Evolutionary conservation across 306 rosid genomes (phyloP).

Genomic region (Fragaria iinumae): DNA sequence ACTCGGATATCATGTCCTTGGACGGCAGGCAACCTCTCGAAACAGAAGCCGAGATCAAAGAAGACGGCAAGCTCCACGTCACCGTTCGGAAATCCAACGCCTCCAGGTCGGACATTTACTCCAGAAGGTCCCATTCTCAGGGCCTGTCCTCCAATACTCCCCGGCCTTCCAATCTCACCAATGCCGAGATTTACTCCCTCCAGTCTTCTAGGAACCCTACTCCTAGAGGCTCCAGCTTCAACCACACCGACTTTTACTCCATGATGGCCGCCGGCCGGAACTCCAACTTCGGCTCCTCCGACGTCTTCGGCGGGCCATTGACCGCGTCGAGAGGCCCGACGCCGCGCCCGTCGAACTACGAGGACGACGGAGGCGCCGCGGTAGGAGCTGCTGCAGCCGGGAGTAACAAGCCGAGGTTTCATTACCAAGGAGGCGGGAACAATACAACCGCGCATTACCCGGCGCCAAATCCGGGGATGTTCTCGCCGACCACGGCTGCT

Average conservation of each 20-base stretch:
- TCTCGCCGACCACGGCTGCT: slow-evolving; percentile 52
- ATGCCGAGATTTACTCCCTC: slow-evolving; percentile 82
- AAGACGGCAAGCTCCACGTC: slow-evolving; percentile 84
- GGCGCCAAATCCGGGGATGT: slow-evolving; percentile 79
- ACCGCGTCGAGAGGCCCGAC: slow-evolving; percentile 78
- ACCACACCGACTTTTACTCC: slow-evolving; percentile 77
- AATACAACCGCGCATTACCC: slow-evolving; percentile 53
- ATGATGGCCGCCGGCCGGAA: slow-evolving; percentile 77
- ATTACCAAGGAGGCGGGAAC: slow-evolving; percentile 31
- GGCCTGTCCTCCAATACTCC: slow-evolving; percentile 72
- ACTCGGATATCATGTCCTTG: slow-evolving; percentile 75
- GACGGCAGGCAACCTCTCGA: slow-evolving; percentile 71
- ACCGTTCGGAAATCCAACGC: slow-evolving; percentile 76
- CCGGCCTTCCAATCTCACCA: slow-evolving; percentile 73
- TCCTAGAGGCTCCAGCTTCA: slow-evolving; percentile 82
- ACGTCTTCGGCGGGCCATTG: slow-evolving; percentile 68
- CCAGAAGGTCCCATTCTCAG: slow-evolving; percentile 68
- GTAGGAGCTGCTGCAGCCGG: slow-evolving; percentile 17
- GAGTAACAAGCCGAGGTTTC: slow-evolving; percentile 37
- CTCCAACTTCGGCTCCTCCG: slow-evolving; percentile 62
- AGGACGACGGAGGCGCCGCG: slow-evolving; percentile 44
- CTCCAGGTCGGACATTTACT: slow-evolving; percentile 67
- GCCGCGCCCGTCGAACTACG: slow-evolving; percentile 65
- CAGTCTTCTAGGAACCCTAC: slow-evolving; percentile 78
- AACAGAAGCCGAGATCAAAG: slow-evolving; percentile 67